Evolutionary conservation across 2,329 filamentous ascomycete species (phyloP), one percentile per base, ranked within the genome.

Genomic region (Byssoonygena ceratinophila): DNA sequence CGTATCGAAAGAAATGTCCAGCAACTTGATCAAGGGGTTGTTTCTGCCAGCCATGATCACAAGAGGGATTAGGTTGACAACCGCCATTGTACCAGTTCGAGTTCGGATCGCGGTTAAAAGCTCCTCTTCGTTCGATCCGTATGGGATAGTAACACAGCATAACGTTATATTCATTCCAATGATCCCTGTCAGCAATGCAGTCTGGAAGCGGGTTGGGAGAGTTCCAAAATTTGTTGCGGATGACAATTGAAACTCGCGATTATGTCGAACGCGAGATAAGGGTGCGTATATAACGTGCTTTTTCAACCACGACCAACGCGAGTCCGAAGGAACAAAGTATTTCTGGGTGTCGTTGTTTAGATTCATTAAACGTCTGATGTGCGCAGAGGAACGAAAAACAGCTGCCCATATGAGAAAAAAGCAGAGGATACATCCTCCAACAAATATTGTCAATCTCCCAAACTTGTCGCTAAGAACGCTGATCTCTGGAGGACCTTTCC

Each of bases 331-430:
- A 43, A 82, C 77, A 64, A 90, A 95, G 72, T 88, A 95, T 55
- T 79, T 76, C 67, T 95, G 89, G 1, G 76, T 83, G 58, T 87
- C 84, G 70, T 87, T 88, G 71, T 79, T 83, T 59, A 95, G 77
- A 62, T 83, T 87, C 39, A 84, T 77, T 41, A 94, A 75, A 23
- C 79, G 83, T 57, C 89, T 81, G 34, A 90, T 73, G 63, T 92
- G 84, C 59, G 77, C 80, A 54, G 79, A 73, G 53, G 85, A 69
- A 51, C 78, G 75, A 47, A 81, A 75, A 51, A 74, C 68, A 57
- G 83, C 66, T 56, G 84, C 81, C 79, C 87, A 91, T 57, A 82
- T 60, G 57, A 86, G 74, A 60, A 90, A 74, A 46, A 76, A 74
- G 32, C 67, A 75, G 11, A 83, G 77, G 48, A 89, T 73, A 47